A percentile compares a stretch with the other conserved stretches of the same genome.
Conservation (phyloP, 805 yeast species). For the Scheffersomyces amazonensis region DNA sequence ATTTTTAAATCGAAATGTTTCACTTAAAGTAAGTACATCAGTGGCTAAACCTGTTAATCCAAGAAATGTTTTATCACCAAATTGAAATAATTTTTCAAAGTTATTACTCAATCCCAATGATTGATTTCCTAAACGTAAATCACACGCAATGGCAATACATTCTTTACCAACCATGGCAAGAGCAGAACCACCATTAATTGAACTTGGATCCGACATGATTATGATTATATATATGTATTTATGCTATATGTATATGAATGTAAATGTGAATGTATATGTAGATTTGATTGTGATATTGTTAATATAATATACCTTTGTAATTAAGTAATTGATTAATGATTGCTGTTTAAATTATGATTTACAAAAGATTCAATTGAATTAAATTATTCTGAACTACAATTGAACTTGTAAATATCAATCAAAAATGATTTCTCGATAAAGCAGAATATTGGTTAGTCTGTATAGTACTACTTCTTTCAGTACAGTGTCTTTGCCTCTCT, state of each 20-base stretch:
- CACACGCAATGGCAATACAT: conserved; percentile 97
- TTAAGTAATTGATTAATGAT: no score
- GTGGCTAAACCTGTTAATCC: conserved; percentile 96
- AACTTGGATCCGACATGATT: conserved; percentile 71
- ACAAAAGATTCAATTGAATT: no score
- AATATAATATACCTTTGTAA: no score
- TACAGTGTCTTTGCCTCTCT: not conserved
- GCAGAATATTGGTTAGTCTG: no score
- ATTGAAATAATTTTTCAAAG: conserved; percentile 87
- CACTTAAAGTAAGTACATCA: conserved; percentile 84
- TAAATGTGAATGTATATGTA: no score
- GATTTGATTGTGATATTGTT: no score
- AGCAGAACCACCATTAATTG: conserved; percentile 86
- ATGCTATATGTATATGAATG: not conserved
- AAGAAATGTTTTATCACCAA: conserved; percentile 75
- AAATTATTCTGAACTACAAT: no score
- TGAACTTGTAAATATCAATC: no score
- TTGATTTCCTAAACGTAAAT: conserved; percentile 89
- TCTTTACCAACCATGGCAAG: conserved; percentile 99
- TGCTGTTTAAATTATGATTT: no score
- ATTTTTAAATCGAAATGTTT: conserved; percentile 77
- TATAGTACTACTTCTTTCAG: no score
- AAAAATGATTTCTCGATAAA: no score
- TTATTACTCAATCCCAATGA: conserved; percentile 88
- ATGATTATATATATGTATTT: not conserved